phyloP scores from a whole-genome alignment of 495 filamentous ascomycete genomes.

The Tricharina praecox region DNA sequence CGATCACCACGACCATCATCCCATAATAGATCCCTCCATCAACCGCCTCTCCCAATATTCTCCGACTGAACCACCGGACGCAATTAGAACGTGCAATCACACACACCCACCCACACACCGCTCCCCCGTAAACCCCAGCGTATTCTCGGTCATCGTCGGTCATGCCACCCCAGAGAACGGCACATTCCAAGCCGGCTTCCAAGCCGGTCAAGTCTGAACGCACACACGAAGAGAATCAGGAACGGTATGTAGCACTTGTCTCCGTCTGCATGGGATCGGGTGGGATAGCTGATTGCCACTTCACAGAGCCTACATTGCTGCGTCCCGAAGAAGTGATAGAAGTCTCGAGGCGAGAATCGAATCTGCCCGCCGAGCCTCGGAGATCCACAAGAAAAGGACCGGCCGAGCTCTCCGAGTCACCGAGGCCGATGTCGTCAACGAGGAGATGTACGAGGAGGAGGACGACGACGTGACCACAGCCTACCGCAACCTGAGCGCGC shows the following conservation, averaged over 20 bases:
- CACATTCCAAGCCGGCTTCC: conserved; percentile 7
- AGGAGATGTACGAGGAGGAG: conserved; percentile 96
- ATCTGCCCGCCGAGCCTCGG: conserved; percentile 71
- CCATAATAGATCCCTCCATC: too few species aligned
- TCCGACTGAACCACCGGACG: neutral
- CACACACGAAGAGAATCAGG: conserved; percentile 80
- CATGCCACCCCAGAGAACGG: conserved; percentile 23
- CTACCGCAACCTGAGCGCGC: conserved; percentile 38
- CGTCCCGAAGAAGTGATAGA: conserved; percentile 77
- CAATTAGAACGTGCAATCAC: neutral
- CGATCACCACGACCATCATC: too few species aligned
- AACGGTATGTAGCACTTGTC: conserved; percentile 39
- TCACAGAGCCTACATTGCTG: conserved; percentile 75
- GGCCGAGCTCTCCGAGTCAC: conserved; percentile 70
- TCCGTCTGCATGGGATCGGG: neutral
- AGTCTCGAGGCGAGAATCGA: conserved; percentile 79
- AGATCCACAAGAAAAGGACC: conserved; percentile 78
- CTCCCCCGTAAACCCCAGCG: neutral
- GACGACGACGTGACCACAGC: conserved; percentile 48
- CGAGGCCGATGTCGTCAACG: conserved; percentile 73
- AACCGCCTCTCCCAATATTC: too few species aligned
- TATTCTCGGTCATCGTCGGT: neutral
- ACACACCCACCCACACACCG: neutral
- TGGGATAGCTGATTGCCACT: conserved; percentile 5
- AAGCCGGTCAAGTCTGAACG: conserved; percentile 42